Evolutionary conservation across 2,329 filamentous ascomycete genomes (phyloP).

Genomic region (Aspergillus novoparasiticus): DNA sequence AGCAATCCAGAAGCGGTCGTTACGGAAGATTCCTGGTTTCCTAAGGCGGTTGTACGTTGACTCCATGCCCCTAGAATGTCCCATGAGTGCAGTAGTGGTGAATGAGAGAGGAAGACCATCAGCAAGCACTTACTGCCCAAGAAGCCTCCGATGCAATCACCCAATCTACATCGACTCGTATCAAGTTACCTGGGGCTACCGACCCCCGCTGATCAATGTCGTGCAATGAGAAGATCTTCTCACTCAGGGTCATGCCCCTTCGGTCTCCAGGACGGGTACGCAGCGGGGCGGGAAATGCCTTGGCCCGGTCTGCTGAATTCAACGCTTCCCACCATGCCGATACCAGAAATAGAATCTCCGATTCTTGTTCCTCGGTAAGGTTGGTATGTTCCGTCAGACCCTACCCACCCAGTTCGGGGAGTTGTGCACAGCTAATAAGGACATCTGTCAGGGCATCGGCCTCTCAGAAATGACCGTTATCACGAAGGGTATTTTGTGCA

Average conservation of each 20-base stretch:
- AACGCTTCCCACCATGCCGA: constrained; percentile 32
- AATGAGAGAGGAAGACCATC: neutral
- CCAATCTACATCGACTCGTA: constrained; percentile 51
- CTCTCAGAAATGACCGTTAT: constrained; percentile 5
- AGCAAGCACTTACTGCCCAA: constrained; percentile 35
- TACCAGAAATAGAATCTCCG: constrained; percentile 28
- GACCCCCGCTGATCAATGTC: constrained; percentile 21
- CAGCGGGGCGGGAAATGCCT: constrained; percentile 11
- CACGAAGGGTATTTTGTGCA: neutral
- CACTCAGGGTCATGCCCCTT: constrained; percentile 17
- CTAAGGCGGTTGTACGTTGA: constrained; percentile 45
- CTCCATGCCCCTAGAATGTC: constrained; percentile 41
- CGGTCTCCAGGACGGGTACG: constrained; percentile 16
- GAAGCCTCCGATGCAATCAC: constrained; percentile 49
- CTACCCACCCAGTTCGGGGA: constrained; percentile 22
- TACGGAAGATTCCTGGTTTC: constrained; percentile 49
- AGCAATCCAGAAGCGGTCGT: constrained; percentile 55
- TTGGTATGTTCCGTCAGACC: constrained; percentile 4
- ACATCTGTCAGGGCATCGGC: constrained; percentile 20
- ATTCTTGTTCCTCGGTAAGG: constrained; percentile 15
- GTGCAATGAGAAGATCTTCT: constrained; percentile 50
- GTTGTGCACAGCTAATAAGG: constrained; percentile 21
- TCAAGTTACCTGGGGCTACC: constrained; percentile 43
- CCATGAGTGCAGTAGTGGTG: neutral
- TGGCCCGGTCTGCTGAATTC: constrained; percentile 28